Conservation (phyloP, 306 rosid species). For the Cucumis sativus region Cucumber_9930_V3 NC_026658.2:4840501-4841000, state of each 20-base stretch:
- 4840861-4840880: too few species aligned
- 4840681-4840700: background rate
- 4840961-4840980: slow-evolving; percentile 87
- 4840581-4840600: background rate
- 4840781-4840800: slow-evolving; percentile 72
- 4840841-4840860: background rate
- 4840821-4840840: background rate
- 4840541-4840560: background rate
- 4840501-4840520: slow-evolving; percentile 1
- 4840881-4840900: too few species aligned
- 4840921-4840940: slow-evolving; percentile 81
- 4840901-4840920: slow-evolving; percentile 7
- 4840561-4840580: background rate
- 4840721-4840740: slow-evolving; percentile 35
- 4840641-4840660: background rate
- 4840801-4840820: slow-evolving; percentile 59
- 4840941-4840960: slow-evolving; percentile 77
- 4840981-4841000: slow-evolving; percentile 96
- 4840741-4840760: slow-evolving; percentile 92
- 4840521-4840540: background rate
- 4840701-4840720: background rate
- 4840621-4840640: background rate
- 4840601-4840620: background rate
- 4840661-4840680: background rate
- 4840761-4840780: slow-evolving; percentile 95